Conservation (phyloP, 768 basidiomycete genomes). For the Tricholoma flavovirens region DNA sequence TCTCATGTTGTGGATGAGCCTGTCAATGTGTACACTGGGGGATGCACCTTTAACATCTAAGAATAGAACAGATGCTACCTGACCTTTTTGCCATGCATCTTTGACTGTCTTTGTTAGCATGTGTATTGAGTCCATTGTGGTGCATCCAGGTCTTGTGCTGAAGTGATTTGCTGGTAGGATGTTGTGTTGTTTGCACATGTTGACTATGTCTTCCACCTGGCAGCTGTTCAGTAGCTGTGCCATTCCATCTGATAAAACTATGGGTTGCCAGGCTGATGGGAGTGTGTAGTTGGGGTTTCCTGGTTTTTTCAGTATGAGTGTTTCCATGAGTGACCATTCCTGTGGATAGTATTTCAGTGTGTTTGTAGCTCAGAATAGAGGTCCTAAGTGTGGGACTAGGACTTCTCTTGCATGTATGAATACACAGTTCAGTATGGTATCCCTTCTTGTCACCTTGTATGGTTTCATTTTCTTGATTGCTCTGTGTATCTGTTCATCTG, state of each 20-base stretch:
- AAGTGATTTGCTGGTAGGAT: background rate
- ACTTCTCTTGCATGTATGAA: background rate
- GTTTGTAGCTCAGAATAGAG: background rate
- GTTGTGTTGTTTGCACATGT: too few species aligned
- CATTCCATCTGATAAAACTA: too few species aligned
- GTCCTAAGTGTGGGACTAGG: background rate
- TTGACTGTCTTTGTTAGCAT: slow-evolving; percentile 21
- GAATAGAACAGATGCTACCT: slow-evolving; percentile 20
- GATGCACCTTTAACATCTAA: slow-evolving; percentile 18
- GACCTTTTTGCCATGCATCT: too few species aligned
- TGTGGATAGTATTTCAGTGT: background rate
- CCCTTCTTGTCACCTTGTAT: background rate
- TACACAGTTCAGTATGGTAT: background rate
- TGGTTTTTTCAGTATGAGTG: background rate
- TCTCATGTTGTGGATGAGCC: too few species aligned
- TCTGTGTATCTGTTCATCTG: background rate
- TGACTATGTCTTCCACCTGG: too few species aligned
- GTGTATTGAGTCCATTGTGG: slow-evolving; percentile 28
- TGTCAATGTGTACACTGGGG: too few species aligned
- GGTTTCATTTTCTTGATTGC: background rate
- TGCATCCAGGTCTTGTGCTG: slow-evolving; percentile 9
- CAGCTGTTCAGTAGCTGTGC: too few species aligned
- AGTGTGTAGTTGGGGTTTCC: background rate
- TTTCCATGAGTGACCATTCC: background rate
- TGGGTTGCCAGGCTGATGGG: too few species aligned